Evolutionary conservation across 2,329 filamentous ascomycete genomes (phyloP).

Genomic region (Beauveria sp.): DNA sequence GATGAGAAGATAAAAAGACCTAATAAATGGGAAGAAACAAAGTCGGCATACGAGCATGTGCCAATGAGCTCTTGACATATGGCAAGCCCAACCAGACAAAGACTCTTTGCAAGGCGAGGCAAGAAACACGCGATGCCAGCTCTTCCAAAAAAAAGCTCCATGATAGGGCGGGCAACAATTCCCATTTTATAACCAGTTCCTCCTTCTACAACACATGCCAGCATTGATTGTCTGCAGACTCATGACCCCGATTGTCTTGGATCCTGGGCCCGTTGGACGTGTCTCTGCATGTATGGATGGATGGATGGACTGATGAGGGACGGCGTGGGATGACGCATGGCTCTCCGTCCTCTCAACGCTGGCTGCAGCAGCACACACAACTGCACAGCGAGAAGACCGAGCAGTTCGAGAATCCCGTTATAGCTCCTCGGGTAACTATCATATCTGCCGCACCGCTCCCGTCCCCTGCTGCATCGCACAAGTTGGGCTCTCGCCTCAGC

Average conservation of each 20-base stretch:
- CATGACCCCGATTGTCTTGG: neutral
- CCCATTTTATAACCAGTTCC: conserved; percentile 2
- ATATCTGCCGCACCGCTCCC: neutral
- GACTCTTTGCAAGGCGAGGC: neutral
- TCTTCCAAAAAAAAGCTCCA: neutral
- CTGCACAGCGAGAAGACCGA: neutral
- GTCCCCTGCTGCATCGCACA: neutral
- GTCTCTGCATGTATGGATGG: conserved; percentile 1
- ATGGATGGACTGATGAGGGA: neutral
- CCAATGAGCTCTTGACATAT: neutral
- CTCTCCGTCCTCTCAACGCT: neutral
- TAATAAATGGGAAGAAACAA: neutral
- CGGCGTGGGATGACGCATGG: neutral
- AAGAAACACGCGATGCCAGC: neutral
- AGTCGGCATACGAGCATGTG: too few species aligned
- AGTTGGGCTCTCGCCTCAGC: neutral
- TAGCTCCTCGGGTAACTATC: conserved; percentile 2
- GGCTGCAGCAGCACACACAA: neutral
- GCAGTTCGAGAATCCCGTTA: neutral
- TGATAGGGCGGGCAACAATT: neutral
- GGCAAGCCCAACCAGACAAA: neutral
- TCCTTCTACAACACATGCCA: neutral
- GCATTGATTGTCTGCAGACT: neutral
- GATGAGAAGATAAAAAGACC: neutral
- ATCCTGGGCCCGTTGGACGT: neutral